phyloP scores from a whole-genome alignment of 2,329 filamentous ascomycete genomes.

The Trichoderma semiorbis region DNA sequence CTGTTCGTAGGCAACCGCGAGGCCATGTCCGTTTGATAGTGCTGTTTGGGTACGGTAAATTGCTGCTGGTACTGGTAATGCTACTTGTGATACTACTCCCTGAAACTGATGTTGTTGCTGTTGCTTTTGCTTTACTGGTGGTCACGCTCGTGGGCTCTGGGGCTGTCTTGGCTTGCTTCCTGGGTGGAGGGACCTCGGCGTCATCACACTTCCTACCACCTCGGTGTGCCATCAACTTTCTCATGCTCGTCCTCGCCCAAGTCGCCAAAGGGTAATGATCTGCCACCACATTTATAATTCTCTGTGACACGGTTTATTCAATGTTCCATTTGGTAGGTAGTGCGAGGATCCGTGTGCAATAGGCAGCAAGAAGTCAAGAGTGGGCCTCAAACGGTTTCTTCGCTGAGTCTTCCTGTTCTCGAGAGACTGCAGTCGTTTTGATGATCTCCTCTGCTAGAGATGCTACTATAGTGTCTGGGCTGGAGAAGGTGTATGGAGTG shows the following conservation, averaged over 20 bases:
- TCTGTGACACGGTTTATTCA: slow-evolving; percentile 65
- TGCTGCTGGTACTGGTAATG: neutral
- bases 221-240: neutral
- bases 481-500: slow-evolving; percentile 77
- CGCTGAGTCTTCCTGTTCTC: slow-evolving; percentile 66
- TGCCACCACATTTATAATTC: slow-evolving; percentile 67
- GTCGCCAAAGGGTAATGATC: too few relatives aligned
- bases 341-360: slow-evolving; percentile 73
- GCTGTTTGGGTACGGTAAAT: slow-evolving; percentile 53
- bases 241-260: too few relatives aligned
- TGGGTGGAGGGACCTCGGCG: slow-evolving; percentile 24
- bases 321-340: slow-evolving; percentile 73
- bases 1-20: slow-evolving; percentile 54
- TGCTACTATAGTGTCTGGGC: slow-evolving; percentile 75
- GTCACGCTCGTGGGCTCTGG: too few relatives aligned
- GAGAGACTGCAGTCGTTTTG: slow-evolving; percentile 70
- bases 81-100: neutral
- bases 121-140: neutral
- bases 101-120: neutral
- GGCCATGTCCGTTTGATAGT: slow-evolving; percentile 80
- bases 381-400: slow-evolving; percentile 69
- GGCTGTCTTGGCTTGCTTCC: slow-evolving; percentile 17
- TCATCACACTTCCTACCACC: neutral
- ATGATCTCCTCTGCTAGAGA: slow-evolving; percentile 83
- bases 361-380: slow-evolving; percentile 63